Evolutionary conservation across 805 yeast genomes (phyloP).

Genomic region (Ogataea ganodermae): DNA sequence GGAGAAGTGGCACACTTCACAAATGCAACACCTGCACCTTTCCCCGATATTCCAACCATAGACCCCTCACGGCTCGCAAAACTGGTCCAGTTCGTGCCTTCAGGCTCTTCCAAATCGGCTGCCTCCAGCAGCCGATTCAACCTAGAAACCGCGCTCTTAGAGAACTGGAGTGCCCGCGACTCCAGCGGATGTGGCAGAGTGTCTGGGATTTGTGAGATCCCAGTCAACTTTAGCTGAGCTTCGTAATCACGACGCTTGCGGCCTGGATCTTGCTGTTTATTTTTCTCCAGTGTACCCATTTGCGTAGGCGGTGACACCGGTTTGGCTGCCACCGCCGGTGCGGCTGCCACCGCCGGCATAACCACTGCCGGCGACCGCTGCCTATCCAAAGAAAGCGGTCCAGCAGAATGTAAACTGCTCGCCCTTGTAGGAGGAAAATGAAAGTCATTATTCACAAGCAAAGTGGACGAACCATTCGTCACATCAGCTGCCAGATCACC

Average conservation of each 20-base stretch:
- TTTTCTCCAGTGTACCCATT: conserved; percentile 6
- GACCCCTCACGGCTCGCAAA: conserved; percentile 11
- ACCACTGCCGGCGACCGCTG: too few species aligned
- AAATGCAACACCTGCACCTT: not conserved
- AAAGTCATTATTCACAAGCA: not conserved
- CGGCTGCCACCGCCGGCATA: too few species aligned
- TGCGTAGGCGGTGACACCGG: too few species aligned
- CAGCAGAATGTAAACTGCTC: not conserved
- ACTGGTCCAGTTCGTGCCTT: conserved; percentile 18
- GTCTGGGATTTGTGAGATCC: conserved; percentile 26
- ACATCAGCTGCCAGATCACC: not conserved
- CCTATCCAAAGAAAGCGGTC: not conserved
- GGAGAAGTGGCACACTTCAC: not conserved
- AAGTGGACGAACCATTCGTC: not conserved
- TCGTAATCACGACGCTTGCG: conserved; percentile 24
- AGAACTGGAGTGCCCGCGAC: conserved; percentile 19
- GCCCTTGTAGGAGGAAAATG: not conserved
- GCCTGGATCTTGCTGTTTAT: conserved; percentile 19
- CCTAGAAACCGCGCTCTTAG: conserved; percentile 27
- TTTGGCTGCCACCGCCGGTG: too few species aligned
- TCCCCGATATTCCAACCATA: not conserved
- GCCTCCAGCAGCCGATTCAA: conserved; percentile 11
- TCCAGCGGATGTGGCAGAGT: conserved; percentile 12
- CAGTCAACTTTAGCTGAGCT: conserved; percentile 17
- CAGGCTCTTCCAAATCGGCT: conserved; percentile 6